Conservation (phyloP, 2,329 filamentous ascomycete genomes). For the Ustilaginoidea virens region DNA sequence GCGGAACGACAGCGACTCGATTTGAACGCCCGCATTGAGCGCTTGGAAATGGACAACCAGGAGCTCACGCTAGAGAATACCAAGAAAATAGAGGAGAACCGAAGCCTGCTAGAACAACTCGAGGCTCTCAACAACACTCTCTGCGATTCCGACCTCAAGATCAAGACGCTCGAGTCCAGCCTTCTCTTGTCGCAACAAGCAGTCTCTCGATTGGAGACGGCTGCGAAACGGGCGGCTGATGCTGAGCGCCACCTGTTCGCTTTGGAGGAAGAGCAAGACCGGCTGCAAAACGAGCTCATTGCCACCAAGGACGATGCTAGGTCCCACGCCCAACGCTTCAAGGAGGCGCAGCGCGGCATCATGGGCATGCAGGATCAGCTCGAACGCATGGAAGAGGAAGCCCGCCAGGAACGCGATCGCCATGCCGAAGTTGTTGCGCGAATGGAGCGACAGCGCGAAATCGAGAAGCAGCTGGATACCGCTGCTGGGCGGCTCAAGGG, state of each 20-base stretch:
- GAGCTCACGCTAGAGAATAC: conserved; percentile 64
- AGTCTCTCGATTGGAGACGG: conserved; percentile 55
- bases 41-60: conserved; percentile 59
- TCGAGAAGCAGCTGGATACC: conserved; percentile 68
- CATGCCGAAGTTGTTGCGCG: conserved; percentile 69
- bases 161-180: conserved; percentile 61
- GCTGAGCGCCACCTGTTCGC: conserved; percentile 67
- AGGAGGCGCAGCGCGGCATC: conserved; percentile 67
- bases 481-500: conserved; percentile 71
- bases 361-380: conserved; percentile 72
- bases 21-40: conserved; percentile 57
- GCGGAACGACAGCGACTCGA: conserved; percentile 71
- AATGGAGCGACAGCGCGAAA: conserved; percentile 68
- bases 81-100: conserved; percentile 68
- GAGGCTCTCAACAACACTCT: conserved; percentile 72
- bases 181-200: conserved; percentile 66
- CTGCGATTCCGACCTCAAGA: conserved; percentile 62
- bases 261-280: conserved; percentile 68
- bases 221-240: conserved; percentile 59
- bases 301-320: conserved; percentile 60
- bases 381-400: conserved; percentile 75
- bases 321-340: conserved; percentile 69
- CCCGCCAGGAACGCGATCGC: conserved; percentile 61
- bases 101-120: conserved; percentile 64
- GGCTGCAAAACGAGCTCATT: conserved; percentile 51